Conservation (phyloP, 306 rosid species). For the Dalbergia cochinchinensis region DNA sequence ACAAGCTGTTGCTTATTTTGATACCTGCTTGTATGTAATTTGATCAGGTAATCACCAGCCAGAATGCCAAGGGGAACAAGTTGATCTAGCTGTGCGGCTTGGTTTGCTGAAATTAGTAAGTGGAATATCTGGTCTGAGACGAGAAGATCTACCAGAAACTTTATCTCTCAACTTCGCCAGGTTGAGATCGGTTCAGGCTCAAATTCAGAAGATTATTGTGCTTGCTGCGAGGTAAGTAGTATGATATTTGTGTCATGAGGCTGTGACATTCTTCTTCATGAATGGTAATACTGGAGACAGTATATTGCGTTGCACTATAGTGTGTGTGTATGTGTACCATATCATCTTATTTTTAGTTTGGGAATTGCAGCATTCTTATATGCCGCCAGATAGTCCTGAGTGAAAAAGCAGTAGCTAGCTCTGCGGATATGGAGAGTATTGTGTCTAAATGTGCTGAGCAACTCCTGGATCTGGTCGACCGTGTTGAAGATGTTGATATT, state of each 20-base stretch:
- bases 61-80: constrained; percentile 80
- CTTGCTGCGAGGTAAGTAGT: constrained; percentile 69
- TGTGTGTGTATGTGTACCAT: not conserved
- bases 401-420: constrained; percentile 58
- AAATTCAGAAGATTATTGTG: constrained; percentile 85
- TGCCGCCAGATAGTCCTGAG: constrained; percentile 82
- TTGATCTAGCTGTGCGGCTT: constrained; percentile 79
- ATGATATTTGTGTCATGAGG: constrained; percentile 16
- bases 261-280: not conserved
- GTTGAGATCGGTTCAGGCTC: constrained; percentile 89
- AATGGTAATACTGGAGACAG: not conserved
- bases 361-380: constrained; percentile 79
- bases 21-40: constrained; percentile 12
- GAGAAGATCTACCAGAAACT: constrained; percentile 79
- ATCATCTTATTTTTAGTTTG: not conserved
- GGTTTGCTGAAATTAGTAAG: constrained; percentile 80
- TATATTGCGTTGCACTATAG: not conserved
- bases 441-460: constrained; percentile 57
- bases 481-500: constrained; percentile 66
- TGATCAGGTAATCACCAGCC: constrained; percentile 67
- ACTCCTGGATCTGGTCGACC: constrained; percentile 63
- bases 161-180: constrained; percentile 70
- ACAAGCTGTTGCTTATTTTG: constrained; percentile 8
- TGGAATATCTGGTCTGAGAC: constrained; percentile 72
- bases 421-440: constrained; percentile 63